These are phyloP conservation scores for Aspergillus sp. DNA, from an alignment of 2,329 filamentous ascomycete genomes.

Conservation along the genomic window DNA sequence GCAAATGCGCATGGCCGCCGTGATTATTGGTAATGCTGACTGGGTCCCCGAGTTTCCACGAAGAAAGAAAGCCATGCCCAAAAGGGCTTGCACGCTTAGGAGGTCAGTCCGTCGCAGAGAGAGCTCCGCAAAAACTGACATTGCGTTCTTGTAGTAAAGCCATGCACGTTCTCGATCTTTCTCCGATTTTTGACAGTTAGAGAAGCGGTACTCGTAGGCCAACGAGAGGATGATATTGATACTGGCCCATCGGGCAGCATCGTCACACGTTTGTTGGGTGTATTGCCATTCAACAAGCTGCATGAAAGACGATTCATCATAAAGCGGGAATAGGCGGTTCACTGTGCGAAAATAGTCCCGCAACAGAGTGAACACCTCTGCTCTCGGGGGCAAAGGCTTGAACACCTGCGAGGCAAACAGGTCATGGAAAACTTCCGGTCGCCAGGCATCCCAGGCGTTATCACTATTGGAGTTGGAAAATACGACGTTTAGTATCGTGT, in stretches of 20 bases:
- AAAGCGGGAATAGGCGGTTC: slow-evolving; percentile 95
- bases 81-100: slow-evolving; percentile 84
- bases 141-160: slow-evolving; percentile 91
- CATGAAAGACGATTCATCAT: slow-evolving; percentile 96
- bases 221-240: slow-evolving; percentile 88
- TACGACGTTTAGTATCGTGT: slow-evolving; percentile 85
- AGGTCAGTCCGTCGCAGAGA: slow-evolving; percentile 92
- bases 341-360: slow-evolving; percentile 95
- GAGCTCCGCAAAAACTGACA: slow-evolving; percentile 86
- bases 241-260: slow-evolving; percentile 95
- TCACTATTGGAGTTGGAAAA: slow-evolving; percentile 78
- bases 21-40: slow-evolving; percentile 82
- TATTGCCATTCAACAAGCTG: slow-evolving; percentile 92
- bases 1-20: slow-evolving; percentile 81
- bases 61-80: slow-evolving; percentile 91
- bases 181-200: slow-evolving; percentile 83
- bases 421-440: slow-evolving; percentile 91
- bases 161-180: slow-evolving; percentile 91
- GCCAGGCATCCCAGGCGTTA: slow-evolving; percentile 91
- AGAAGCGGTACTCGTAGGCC: slow-evolving; percentile 82
- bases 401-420: slow-evolving; percentile 82
- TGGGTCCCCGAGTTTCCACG: slow-evolving; percentile 94
- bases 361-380: slow-evolving; percentile 80
- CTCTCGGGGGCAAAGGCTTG: slow-evolving; percentile 75
- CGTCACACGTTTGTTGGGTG: slow-evolving; percentile 84